A percentile compares a stretch with the other conserved stretches of the same genome.
Conservation (phyloP, 805 yeast genomes). For the Candida lessepsii region DNA sequence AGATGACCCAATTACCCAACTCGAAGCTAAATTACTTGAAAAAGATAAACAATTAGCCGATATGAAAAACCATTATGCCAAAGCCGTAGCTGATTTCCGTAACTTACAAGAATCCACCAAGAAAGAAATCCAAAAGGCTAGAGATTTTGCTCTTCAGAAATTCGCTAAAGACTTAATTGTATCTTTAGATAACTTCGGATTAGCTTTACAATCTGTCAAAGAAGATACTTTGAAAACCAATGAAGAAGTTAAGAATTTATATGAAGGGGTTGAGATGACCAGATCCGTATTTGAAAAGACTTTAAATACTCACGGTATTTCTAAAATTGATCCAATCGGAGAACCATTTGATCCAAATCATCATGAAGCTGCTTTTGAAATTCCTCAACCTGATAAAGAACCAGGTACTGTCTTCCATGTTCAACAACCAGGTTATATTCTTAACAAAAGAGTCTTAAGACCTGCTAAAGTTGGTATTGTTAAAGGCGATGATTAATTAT, state of each 20-base stretch:
- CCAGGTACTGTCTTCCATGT: constrained; percentile 92
- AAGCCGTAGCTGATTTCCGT: constrained; percentile 89
- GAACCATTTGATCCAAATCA: constrained; percentile 85
- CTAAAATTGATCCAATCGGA: constrained; percentile 78
- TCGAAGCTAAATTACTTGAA: constrained; percentile 53
- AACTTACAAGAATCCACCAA: constrained; percentile 88
- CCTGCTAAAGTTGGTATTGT: constrained; percentile 97
- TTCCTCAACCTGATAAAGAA: constrained; percentile 82
- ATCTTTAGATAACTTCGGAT: constrained; percentile 85
- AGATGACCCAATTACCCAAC: constrained; percentile 25
- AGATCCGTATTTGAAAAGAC: constrained; percentile 84
- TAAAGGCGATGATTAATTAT: constrained; percentile 39
- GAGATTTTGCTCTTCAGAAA: constrained; percentile 87
- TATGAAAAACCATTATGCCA: constrained; percentile 76
- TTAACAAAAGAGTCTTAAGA: constrained; percentile 84
- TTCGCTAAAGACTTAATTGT: constrained; percentile 88
- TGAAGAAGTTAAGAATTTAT: constrained; percentile 67
- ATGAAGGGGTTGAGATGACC: constrained; percentile 90
- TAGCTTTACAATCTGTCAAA: constrained; percentile 74
- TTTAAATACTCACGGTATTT: constrained; percentile 73
- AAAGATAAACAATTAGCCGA: constrained; percentile 77
- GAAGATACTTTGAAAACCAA: constrained; percentile 58
- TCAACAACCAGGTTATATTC: constrained; percentile 84
- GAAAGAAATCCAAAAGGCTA: constrained; percentile 81
- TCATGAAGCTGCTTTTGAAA: constrained; percentile 91